phyloP scores from a whole-genome alignment of 163 green algal genomes.

The Volvox carteri region DNA sequence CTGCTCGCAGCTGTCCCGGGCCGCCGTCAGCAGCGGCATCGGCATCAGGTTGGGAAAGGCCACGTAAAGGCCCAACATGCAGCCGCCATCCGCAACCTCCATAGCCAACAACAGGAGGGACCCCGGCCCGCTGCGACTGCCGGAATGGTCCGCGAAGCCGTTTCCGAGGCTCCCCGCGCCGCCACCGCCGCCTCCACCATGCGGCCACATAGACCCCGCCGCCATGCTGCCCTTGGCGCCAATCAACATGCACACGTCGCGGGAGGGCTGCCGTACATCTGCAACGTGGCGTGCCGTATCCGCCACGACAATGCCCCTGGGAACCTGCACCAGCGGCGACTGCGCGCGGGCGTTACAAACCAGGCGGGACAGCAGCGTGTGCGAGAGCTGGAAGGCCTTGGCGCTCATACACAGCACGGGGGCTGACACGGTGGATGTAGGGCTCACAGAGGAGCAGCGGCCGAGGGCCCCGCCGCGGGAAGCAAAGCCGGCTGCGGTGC shows the following conservation, averaged over 20 bases:
- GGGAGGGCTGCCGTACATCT: constrained; percentile 27
- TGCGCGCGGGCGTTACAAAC: neutral
- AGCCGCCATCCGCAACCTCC: constrained; percentile 25
- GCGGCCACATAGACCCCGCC: neutral
- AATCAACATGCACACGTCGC: constrained; percentile 42
- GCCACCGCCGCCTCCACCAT: neutral
- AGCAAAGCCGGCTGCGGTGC: too few species aligned
- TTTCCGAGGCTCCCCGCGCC: too few species aligned
- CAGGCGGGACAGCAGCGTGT: constrained; percentile 36
- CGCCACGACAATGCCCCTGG: neutral
- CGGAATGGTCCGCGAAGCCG: neutral
- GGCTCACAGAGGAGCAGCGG: neutral
- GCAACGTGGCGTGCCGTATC: constrained; percentile 10
- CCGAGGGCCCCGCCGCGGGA: too few species aligned
- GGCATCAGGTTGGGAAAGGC: constrained; percentile 31
- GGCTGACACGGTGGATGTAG: neutral
- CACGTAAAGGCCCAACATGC: constrained; percentile 33
- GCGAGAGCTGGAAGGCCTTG: constrained; percentile 34
- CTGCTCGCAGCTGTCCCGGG: constrained; percentile 12
- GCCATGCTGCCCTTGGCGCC: neutral
- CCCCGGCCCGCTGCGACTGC: neutral
- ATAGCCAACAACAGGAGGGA: constrained; percentile 9
- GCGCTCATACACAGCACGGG: neutral
- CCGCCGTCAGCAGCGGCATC: constrained; percentile 16
- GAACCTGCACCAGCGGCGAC: neutral